These are phyloP conservation scores for Tremellales sp. DNA, from an alignment of 1,284 basidiomycete species.

Conservation along the genomic window DNA sequence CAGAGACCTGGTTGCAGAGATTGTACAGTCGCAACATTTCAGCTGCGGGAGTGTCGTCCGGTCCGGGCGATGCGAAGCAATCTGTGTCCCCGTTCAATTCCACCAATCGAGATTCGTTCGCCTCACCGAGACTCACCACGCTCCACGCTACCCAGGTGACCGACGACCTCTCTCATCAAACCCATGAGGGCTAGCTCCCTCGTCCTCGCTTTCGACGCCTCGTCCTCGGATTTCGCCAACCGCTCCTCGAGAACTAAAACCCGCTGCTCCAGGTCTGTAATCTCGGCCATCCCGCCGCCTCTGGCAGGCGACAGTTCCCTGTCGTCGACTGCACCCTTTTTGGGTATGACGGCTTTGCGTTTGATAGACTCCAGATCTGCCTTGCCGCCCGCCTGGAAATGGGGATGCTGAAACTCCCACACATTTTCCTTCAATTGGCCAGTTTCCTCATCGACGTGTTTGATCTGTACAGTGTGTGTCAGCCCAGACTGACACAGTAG, in stretches of 20 bases:
- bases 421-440: constrained; percentile 42
- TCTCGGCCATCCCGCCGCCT: constrained; percentile 22
- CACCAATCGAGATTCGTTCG: not conserved
- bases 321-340: constrained; percentile 54
- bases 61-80: constrained; percentile 13
- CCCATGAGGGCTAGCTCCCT: constrained; percentile 30
- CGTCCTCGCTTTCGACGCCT: constrained; percentile 25
- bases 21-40: constrained; percentile 23
- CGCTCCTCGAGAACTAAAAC: constrained; percentile 36
- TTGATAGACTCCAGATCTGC: constrained; percentile 90
- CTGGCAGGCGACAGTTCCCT: constrained; percentile 36
- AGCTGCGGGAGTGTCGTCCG: constrained; percentile 18
- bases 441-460: constrained; percentile 41
- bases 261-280: constrained; percentile 35
- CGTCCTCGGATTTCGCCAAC: constrained; percentile 28
- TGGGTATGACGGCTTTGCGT: constrained; percentile 69
- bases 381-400: constrained; percentile 81
- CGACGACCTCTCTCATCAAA: constrained; percentile 36
- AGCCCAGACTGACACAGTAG: not conserved
- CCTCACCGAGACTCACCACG: constrained; percentile 28
- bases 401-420: constrained; percentile 95
- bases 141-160: constrained; percentile 29
- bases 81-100: constrained; percentile 3
- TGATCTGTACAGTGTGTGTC: constrained; percentile 29
- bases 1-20: constrained; percentile 21